Evolutionary conservation across 495 filamentous ascomycete genomes (phyloP), one percentile per base, ranked within the genome.

Genomic region (Daldinia grandis): DNA sequence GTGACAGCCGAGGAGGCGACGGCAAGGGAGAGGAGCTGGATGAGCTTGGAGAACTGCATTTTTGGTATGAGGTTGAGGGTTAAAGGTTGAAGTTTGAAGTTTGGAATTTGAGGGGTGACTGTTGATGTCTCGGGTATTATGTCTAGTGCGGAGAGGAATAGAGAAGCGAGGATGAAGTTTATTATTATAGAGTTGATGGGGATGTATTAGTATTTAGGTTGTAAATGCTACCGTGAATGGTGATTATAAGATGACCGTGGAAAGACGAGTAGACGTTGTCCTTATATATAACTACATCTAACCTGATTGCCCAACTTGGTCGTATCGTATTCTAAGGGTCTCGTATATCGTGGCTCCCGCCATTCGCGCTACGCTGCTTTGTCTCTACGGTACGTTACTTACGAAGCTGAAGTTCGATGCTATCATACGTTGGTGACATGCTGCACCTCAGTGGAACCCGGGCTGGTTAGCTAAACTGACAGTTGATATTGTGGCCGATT

Each of bases 31-130:
- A 73, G 73, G 63, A 74, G 35, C 49, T 67, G 67, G 54, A 33
- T 31, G 72, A 79, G 71, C 61, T 79, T 82, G 78, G 80, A 77
- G 79, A 87, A 79, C 70, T 84, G 83, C 86, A 88, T 88, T 75
- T 66, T 86, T 38, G 61, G 61, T 35, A 44, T 47, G 30, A 15
- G 9, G 24, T 50, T 50, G 47, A 5, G 7, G 21, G 27, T 27
- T 19, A 49, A 62, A 47, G 50, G 35, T 38, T 30, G 35, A 38
- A 38, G 35, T 30, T 12, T 59, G 56, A 38, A 4, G 35, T 58
- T 54, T 62, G 49, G 65, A 50, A 42, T 40, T 40, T 58, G 19
- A 37, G 30, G 27, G 30, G 25, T 21, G 17, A 25, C 25, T 19
- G 25, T 44, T 24, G 21, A 27, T 44, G 50, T 40, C 42, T 50